Base-by-base conservation (phyloP, 1,139 yeast genomes). In the Sugiyamaella japonica region DNA sequence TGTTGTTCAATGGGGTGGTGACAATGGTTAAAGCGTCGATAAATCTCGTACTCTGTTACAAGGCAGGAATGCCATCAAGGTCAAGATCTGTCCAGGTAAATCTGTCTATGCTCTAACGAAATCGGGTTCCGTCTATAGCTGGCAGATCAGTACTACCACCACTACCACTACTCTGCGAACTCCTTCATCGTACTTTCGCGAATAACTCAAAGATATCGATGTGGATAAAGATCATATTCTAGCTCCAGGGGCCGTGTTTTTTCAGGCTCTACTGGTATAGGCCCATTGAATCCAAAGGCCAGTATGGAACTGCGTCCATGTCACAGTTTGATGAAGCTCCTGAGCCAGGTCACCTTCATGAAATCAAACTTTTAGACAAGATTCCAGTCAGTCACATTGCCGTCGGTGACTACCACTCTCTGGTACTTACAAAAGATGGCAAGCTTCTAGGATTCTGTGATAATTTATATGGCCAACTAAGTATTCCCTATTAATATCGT, bases 371-470 rank as follows among this genome's bases (percentile, higher is more conserved):
- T 15, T 61, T 74, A 56, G 64, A 56, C 36, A 66, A 61, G 39
- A 48, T 51, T 1, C 61, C 60, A 2, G 82, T 89, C 56, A 71
- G 68, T 7, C 75, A 80, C 61, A 78, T 91, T 48, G 89, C 95
- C 1, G 75, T 86, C 54, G 98, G 98, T 1, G 77, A 78, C 49
- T 77, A 75, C 67, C 96, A 89, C 71, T 82, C 89, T 7, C 67
- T 90, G 29, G 95, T 83, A 1, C 69, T 80, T 29, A 93, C 89
- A 61, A 63, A 73, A 1, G 66, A 75, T 23, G 95, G 93, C 13
- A 76, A 78, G 55, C 73, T 89, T 15, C 88, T 86, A 81, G 80
- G 90, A 1, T 91, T 95, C 82, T 99, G 99, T 31, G 81, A 81
- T 57, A 93, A 93, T 68, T 75, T 81, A 1, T 81, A 73, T 67